Conservation (phyloP, 176 grass and related monocot species). For the Avena sativa region DNA sequence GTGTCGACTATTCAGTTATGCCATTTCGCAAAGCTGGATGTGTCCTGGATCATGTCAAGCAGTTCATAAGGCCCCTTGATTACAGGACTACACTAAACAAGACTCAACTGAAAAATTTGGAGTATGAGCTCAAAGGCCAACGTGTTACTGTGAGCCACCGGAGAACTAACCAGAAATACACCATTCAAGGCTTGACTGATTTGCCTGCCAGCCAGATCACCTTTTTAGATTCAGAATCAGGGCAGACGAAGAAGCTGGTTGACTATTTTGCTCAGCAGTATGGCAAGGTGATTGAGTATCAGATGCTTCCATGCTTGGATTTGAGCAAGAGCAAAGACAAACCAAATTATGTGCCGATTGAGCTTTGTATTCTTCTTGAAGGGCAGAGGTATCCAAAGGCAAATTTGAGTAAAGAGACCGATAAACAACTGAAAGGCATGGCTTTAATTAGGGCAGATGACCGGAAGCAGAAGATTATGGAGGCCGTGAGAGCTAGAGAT, state of each 20-base stretch:
- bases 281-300: conserved; percentile 41
- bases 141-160: conserved; percentile 61
- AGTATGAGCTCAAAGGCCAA: conserved; percentile 43
- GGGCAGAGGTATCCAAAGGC: conserved; percentile 63
- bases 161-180: conserved; percentile 57
- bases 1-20: conserved; percentile 64
- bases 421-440: neutral
- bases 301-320: conserved; percentile 65
- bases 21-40: conserved; percentile 49
- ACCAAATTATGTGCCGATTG: conserved; percentile 60
- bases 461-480: conserved; percentile 44
- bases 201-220: conserved; percentile 50
- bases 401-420: conserved; percentile 32
- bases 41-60: conserved; percentile 43
- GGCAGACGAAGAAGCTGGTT: conserved; percentile 43
- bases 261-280: conserved; percentile 54
- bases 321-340: conserved; percentile 67
- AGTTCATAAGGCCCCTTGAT: neutral
- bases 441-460: conserved; percentile 33
- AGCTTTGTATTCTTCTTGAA: conserved; percentile 59
- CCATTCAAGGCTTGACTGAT: conserved; percentile 53
- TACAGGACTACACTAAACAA: conserved; percentile 35
- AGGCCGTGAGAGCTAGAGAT: conserved; percentile 43
- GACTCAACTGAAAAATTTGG: neutral
- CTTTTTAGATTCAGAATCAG: conserved; percentile 54